Conservation (phyloP, 176 grass and related monocot genomes). For the Tillandsia fasciculata region DNA sequence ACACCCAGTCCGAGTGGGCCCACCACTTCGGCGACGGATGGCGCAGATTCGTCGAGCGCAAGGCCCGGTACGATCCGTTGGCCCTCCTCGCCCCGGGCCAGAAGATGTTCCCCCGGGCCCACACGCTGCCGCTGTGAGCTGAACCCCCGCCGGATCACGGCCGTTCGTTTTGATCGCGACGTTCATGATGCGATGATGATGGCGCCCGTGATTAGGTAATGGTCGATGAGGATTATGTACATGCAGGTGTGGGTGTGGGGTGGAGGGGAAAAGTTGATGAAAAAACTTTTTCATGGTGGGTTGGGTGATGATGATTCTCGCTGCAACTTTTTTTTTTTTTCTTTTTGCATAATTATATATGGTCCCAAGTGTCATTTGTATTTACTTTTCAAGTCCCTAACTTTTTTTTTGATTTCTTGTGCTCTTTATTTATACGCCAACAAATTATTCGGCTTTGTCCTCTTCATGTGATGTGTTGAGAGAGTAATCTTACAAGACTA, state of each 20-base stretch:
- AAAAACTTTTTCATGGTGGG: background rate
- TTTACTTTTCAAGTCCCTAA: background rate
- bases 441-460: background rate
- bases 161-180: constrained; percentile 16
- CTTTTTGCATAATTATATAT: background rate
- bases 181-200: constrained; percentile 15
- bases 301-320: constrained; percentile 1
- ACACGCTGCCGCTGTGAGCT: background rate
- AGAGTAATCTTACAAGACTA: background rate
- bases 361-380: background rate
- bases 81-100: constrained; percentile 77
- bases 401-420: background rate
- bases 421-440: background rate
- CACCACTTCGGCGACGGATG: constrained; percentile 62
- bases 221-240: too few relatives aligned
- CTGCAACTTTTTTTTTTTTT: background rate
- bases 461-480: background rate
- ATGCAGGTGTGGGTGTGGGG: background rate
- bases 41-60: constrained; percentile 52
- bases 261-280: background rate
- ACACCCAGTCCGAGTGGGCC: constrained; percentile 44
- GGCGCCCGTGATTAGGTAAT: background rate
- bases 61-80: constrained; percentile 59
- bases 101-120: constrained; percentile 53
- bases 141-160: background rate